These are phyloP conservation scores for Henckelia pumila DNA, from an alignment of 257 asterid species.

Conservation along the genomic window DNA sequence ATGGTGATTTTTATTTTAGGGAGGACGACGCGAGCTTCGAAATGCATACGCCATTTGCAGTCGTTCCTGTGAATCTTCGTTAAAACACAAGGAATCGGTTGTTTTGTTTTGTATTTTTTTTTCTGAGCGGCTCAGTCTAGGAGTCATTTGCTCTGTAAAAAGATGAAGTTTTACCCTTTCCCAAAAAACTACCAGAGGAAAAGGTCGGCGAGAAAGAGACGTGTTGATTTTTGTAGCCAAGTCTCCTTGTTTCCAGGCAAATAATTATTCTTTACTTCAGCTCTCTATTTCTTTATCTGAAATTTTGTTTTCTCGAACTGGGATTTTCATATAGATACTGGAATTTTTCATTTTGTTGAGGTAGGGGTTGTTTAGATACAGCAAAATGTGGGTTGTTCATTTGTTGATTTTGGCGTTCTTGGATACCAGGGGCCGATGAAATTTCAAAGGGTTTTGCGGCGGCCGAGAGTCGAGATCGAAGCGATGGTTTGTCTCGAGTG, in stretches of 20 bases:
- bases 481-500: constrained; percentile 14
- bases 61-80: background rate
- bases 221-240: background rate
- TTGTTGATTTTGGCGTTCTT: background rate
- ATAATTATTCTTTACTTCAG: background rate
- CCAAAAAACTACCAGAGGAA: constrained; percentile 6
- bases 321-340: background rate
- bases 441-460: constrained; percentile 3
- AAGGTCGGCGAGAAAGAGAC: constrained; percentile 17
- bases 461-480: constrained; percentile 9
- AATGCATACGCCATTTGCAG: background rate
- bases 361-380: background rate
- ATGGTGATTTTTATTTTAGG: background rate
- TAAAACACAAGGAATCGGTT: too few species aligned
- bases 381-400: background rate
- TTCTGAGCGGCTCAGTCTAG: background rate
- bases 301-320: background rate
- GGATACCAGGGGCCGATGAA: constrained; percentile 16
- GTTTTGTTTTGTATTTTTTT: too few species aligned
- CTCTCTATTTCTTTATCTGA: background rate
- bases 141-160: background rate
- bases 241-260: constrained; percentile 18
- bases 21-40: background rate
- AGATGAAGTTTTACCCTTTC: constrained; percentile 5
- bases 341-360: background rate